Evolutionary conservation across 768 basidiomycete species (phyloP).

Genomic region (Russula vinacea): DNA sequence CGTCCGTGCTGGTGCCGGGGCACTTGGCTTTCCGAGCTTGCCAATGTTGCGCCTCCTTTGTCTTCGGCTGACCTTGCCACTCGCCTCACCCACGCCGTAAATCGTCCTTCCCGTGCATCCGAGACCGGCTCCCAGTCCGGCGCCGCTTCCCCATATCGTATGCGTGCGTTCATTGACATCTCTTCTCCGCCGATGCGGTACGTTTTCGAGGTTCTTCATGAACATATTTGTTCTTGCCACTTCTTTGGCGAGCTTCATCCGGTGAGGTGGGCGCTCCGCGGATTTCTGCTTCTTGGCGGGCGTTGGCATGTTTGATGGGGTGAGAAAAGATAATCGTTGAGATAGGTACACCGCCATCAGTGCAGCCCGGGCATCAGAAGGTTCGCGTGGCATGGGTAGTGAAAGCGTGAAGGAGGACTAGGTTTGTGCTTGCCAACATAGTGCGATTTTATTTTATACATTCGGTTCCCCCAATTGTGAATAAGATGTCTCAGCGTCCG

Average conservation of each 20-base stretch:
- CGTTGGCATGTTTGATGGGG: slow-evolving; percentile 7
- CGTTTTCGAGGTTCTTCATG: slow-evolving; percentile 18
- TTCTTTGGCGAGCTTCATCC: slow-evolving; percentile 15
- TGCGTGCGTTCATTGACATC: slow-evolving; percentile 22
- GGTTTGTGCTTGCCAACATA: slow-evolving; percentile 7
- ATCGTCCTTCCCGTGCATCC: slow-evolving; percentile 28
- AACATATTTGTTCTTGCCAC: slow-evolving; percentile 4
- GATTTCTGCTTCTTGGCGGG: slow-evolving; percentile 11
- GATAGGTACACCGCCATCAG: slow-evolving; percentile 35
- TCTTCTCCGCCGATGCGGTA: slow-evolving; percentile 22
- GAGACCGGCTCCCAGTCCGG: slow-evolving; percentile 8
- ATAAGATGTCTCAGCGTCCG: slow-evolving; percentile 16
- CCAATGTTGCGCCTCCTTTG: slow-evolving; percentile 4
- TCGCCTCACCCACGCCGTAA: slow-evolving; percentile 23
- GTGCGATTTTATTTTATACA: slow-evolving; percentile 17
- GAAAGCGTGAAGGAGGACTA: slow-evolving; percentile 12
- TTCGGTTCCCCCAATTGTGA: slow-evolving; percentile 19
- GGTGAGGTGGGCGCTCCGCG: slow-evolving; percentile 22
- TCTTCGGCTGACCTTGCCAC: slow-evolving; percentile 5
- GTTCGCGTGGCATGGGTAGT: slow-evolving; percentile 31
- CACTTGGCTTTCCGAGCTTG: background rate
- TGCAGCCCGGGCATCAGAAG: slow-evolving; percentile 40
- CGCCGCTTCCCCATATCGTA: slow-evolving; percentile 5
- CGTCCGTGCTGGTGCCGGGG: slow-evolving; percentile 1
- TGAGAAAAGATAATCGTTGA: slow-evolving; percentile 27